A percentile compares a stretch with the other conserved stretches of the same genome.
These are phyloP conservation scores for Trametes polyzona DNA, from an alignment of 1,284 basidiomycete species.

Conservation along the genomic window DNA sequence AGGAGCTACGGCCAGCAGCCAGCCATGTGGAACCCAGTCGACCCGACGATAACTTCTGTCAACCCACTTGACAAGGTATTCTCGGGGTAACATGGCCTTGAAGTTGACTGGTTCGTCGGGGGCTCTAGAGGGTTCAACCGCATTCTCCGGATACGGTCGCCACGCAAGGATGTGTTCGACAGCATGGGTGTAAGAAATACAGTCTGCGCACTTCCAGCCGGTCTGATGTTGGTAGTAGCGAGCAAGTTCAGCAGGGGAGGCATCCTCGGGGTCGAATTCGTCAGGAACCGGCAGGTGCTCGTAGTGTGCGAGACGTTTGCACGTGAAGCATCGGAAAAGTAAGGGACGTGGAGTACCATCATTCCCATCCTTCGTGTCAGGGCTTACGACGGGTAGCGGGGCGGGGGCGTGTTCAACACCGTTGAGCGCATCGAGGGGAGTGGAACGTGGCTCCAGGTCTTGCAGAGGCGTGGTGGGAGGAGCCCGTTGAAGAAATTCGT, in stretches of 20 bases:
- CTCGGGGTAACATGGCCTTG: constrained; percentile 71
- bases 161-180: constrained; percentile 93
- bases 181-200: constrained; percentile 69
- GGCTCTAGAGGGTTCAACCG: constrained; percentile 51
- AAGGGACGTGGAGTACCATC: constrained; percentile 45
- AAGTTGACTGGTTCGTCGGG: constrained; percentile 51
- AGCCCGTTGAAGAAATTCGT: constrained; percentile 30
- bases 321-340: constrained; percentile 80
- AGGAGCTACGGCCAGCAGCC: constrained; percentile 69
- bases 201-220: constrained; percentile 82
- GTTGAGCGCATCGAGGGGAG: constrained; percentile 1
- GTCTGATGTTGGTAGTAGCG: constrained; percentile 63
- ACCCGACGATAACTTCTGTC: constrained; percentile 76
- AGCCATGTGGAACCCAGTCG: constrained; percentile 91
- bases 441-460: constrained; percentile 3
- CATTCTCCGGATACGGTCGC: constrained; percentile 75
- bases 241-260: constrained; percentile 52
- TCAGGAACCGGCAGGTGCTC: constrained; percentile 64
- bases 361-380: constrained; percentile 18
- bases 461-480: constrained; percentile 16
- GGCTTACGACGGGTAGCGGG: neutral
- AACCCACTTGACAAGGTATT: constrained; percentile 91
- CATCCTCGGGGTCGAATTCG: constrained; percentile 40
- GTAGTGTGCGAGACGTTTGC: constrained; percentile 84
- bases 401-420: constrained; percentile 15